phyloP scores from a whole-genome alignment of 208 protist genomes.

The Trypanosoma melophagium region DNA sequence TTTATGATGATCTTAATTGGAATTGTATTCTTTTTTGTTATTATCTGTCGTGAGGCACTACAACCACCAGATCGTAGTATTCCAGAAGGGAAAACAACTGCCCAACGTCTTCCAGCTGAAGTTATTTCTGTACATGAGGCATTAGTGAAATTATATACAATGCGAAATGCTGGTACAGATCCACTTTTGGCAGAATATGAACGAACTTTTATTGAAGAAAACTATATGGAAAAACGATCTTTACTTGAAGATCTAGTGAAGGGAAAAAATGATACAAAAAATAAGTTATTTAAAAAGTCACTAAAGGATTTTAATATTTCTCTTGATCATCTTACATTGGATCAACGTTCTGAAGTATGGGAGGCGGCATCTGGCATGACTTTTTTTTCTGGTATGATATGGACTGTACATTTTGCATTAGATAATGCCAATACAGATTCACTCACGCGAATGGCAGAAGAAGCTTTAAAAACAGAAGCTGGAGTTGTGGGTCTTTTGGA shows the following conservation, averaged over 20 bases:
- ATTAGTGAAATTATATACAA: conserved; percentile 38
- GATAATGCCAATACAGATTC: conserved; percentile 83
- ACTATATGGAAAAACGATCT: conserved; percentile 35
- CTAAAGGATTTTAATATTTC: not conserved
- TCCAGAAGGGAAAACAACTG: conserved; percentile 40
- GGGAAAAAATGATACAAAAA: not conserved
- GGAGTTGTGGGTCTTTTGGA: conserved; percentile 70
- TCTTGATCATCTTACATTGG: conserved; percentile 7
- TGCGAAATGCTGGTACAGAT: conserved; percentile 53
- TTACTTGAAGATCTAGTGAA: conserved; percentile 49
- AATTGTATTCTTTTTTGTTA: conserved; percentile 38
- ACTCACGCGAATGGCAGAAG: conserved; percentile 47
- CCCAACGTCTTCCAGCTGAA: conserved; percentile 38
- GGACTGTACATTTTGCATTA: conserved; percentile 77
- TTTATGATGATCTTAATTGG: conserved; percentile 45
- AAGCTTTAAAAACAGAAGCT: conserved; percentile 43
- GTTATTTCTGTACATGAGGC: conserved; percentile 65
- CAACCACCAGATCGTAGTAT: conserved; percentile 37
- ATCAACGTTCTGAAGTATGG: conserved; percentile 47
- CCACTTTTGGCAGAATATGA: conserved; percentile 39
- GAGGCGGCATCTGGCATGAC: conserved; percentile 66
- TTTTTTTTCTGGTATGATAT: conserved; percentile 79
- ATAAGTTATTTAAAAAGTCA: not conserved
- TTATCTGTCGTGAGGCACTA: conserved; percentile 43
- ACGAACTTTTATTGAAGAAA: conserved; percentile 30